Evolutionary conservation across 768 basidiomycete genomes (phyloP).

Genomic region (Lanmaoa pseudosensibilis): DNA sequence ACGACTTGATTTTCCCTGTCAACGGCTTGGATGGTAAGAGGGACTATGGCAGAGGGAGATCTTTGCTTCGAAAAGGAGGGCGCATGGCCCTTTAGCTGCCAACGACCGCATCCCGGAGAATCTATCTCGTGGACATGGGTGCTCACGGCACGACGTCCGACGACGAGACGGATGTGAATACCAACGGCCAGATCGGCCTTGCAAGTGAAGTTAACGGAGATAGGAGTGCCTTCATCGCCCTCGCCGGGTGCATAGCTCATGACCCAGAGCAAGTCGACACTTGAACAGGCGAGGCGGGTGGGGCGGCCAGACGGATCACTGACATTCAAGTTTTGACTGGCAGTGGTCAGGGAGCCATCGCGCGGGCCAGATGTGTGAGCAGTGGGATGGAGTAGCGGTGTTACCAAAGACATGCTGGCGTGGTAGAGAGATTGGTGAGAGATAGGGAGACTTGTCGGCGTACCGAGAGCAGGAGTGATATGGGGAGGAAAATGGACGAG

Average conservation of each 20-base stretch:
- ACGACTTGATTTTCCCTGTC: slow-evolving; percentile 52
- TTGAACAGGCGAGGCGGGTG: slow-evolving; percentile 43
- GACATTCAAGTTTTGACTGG: slow-evolving; percentile 10
- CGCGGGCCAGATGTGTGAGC: background rate
- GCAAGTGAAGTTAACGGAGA: slow-evolving; percentile 56
- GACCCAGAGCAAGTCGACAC: slow-evolving; percentile 58
- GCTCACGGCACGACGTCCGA: slow-evolving; percentile 65
- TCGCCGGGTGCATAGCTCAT: slow-evolving; percentile 62
- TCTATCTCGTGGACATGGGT: slow-evolving; percentile 63
- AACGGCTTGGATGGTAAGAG: slow-evolving; percentile 63
- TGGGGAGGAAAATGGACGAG: slow-evolving; percentile 1
- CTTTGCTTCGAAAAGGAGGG: slow-evolving; percentile 51
- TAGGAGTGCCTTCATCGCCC: slow-evolving; percentile 61
- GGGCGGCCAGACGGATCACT: slow-evolving; percentile 7
- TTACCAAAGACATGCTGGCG: slow-evolving; percentile 1
- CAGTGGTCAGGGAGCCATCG: slow-evolving; percentile 4
- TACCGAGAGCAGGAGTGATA: background rate
- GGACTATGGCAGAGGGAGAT: slow-evolving; percentile 43
- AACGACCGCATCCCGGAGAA: slow-evolving; percentile 48
- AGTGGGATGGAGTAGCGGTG: background rate
- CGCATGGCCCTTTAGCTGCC: slow-evolving; percentile 64
- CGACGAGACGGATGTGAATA: slow-evolving; percentile 70
- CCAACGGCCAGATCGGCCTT: slow-evolving; percentile 22
- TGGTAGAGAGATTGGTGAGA: background rate
- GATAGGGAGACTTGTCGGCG: background rate